A percentile compares a stretch with the other conserved stretches of the same genome.
Evolutionary conservation across 2,329 filamentous ascomycete species (phyloP).

Genomic region (Fonsecaea pedrosoi): DNA sequence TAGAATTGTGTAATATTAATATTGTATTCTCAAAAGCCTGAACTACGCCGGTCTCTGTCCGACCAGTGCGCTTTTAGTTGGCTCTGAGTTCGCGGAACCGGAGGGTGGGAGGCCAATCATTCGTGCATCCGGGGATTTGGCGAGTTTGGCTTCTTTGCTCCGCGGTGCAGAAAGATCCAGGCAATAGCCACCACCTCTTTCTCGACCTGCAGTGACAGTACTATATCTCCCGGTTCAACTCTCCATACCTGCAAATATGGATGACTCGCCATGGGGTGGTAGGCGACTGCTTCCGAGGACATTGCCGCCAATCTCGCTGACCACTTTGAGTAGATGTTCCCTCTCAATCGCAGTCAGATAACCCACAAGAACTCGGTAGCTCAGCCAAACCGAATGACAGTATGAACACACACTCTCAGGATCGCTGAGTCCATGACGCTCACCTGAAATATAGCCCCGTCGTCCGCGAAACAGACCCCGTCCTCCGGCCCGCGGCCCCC

Average conservation of each 20-base stretch:
- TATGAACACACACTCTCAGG: conserved; percentile 23
- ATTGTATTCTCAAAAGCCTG: too few species aligned
- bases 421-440: conserved; percentile 22
- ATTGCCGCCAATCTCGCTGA: conserved; percentile 39
- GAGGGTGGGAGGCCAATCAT: not conserved
- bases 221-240: not conserved
- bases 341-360: conserved; percentile 47
- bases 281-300: conserved; percentile 43
- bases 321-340: conserved; percentile 51
- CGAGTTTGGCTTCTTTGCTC: conserved; percentile 15
- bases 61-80: too few species aligned
- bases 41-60: too few species aligned
- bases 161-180: conserved; percentile 12
- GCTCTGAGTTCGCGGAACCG: too few species aligned
- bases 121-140: conserved; percentile 2
- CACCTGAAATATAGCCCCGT: conserved; percentile 30
- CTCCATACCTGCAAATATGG: conserved; percentile 30
- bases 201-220: not conserved
- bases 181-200: conserved; percentile 9
- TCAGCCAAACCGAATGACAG: conserved; percentile 41
- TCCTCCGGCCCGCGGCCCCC: conserved; percentile 56
- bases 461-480: conserved; percentile 43
- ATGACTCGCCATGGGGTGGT: conserved; percentile 60
- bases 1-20: too few species aligned
- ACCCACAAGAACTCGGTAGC: conserved; percentile 40